Conservation (phyloP, 192 early-diverging fungal genomes). For the Gigaspora rosea region DNA sequence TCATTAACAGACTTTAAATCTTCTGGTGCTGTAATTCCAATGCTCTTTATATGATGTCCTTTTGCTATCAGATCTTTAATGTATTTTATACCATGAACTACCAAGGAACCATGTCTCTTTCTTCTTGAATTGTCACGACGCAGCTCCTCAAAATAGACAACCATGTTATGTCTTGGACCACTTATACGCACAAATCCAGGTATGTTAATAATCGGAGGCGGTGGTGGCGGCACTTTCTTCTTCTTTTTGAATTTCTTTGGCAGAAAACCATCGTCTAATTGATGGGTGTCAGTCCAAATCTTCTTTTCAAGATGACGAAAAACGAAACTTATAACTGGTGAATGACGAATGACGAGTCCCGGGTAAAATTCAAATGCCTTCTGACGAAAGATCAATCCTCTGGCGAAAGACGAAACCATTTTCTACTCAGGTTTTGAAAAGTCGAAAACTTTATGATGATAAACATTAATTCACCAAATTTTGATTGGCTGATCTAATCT, state of each 20-base stretch:
- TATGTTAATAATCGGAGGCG: not conserved
- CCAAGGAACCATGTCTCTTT: conserved; percentile 28
- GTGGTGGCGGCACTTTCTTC: not conserved
- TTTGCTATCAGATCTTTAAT: conserved; percentile 36
- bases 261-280: not conserved
- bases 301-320: too few relatives aligned
- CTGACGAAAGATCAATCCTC: too few relatives aligned
- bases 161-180: not conserved
- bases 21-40: conserved; percentile 34
- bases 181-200: not conserved
- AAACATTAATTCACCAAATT: too few relatives aligned
- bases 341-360: too few relatives aligned
- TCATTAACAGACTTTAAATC: not conserved
- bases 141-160: conserved; percentile 34
- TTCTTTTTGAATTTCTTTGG: not conserved
- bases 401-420: too few relatives aligned
- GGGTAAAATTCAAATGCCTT: too few relatives aligned
- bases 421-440: too few relatives aligned
- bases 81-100: conserved; percentile 40
- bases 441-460: too few relatives aligned
- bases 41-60: conserved; percentile 29
- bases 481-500: too few relatives aligned
- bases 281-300: too few relatives aligned
- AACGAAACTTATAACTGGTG: too few relatives aligned
- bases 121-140: conserved; percentile 35